Evolutionary conservation across 352 stramenopile species (phyloP).

Genomic region (Pythium phragmitis): DNA sequence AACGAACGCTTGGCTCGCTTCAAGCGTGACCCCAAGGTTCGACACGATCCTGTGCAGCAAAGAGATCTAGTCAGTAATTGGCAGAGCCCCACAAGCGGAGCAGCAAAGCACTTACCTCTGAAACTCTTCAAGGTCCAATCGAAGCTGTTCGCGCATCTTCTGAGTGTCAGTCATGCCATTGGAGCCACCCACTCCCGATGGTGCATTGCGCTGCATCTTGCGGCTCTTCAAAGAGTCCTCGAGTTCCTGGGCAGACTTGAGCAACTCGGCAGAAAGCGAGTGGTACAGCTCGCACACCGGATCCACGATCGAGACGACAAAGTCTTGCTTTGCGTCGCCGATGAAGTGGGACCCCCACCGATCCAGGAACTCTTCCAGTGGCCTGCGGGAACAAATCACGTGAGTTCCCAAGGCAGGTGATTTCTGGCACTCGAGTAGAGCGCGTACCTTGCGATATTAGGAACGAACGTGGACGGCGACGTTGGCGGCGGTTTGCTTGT

Average conservation of each 20-base stretch:
- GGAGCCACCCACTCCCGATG: slow-evolving; percentile 23
- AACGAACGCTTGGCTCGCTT: slow-evolving; percentile 34
- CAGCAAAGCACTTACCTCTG: slow-evolving; percentile 38
- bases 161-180: slow-evolving; percentile 72
- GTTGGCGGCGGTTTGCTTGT: slow-evolving; percentile 84
- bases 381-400: slow-evolving; percentile 30
- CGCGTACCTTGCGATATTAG: slow-evolving; percentile 67
- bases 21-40: slow-evolving; percentile 45
- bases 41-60: slow-evolving; percentile 39
- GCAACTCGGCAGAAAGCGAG: slow-evolving; percentile 63
- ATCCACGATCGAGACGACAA: slow-evolving; percentile 55
- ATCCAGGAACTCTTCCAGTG: slow-evolving; percentile 67
- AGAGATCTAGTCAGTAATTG: background rate
- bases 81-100: background rate
- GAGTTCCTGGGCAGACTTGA: slow-evolving; percentile 76
- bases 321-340: slow-evolving; percentile 33
- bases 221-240: slow-evolving; percentile 88
- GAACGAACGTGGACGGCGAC: slow-evolving; percentile 65
- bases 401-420: background rate
- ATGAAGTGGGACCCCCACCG: slow-evolving; percentile 70
- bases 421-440: background rate
- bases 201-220: slow-evolving; percentile 67
- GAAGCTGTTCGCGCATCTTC: slow-evolving; percentile 83
- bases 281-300: slow-evolving; percentile 61
- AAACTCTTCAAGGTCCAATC: slow-evolving; percentile 75